A percentile compares a stretch with the other conserved stretches of the same genome.
phyloP scores from a whole-genome alignment of 1,284 basidiomycete genomes.

The Vanrija sp. region DNA sequence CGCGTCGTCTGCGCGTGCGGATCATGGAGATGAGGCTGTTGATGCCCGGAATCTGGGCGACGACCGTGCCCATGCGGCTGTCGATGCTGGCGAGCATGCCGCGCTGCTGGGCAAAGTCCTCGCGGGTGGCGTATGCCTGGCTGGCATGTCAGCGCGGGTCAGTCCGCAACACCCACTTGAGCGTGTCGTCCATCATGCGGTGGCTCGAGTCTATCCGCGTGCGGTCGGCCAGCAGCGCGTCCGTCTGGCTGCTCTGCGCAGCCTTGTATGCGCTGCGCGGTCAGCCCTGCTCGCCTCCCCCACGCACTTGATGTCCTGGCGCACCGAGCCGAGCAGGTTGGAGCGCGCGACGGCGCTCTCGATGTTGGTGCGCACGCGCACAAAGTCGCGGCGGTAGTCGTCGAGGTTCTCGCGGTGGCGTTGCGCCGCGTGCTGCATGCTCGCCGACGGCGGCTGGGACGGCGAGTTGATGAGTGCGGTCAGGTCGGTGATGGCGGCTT shows the following conservation, averaged over 20 bases:
- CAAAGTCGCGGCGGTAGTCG: slow-evolving; percentile 79
- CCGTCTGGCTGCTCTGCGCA: slow-evolving; percentile 67
- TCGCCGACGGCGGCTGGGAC: slow-evolving; percentile 69
- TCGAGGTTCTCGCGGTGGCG: slow-evolving; percentile 84
- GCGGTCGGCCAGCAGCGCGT: slow-evolving; percentile 82
- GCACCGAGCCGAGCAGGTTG: slow-evolving; percentile 82
- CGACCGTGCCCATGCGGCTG: slow-evolving; percentile 72
- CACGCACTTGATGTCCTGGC: slow-evolving; percentile 88
- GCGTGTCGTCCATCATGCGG: slow-evolving; percentile 86
- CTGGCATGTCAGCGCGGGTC: slow-evolving; percentile 50
- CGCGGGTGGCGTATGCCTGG: slow-evolving; percentile 96
- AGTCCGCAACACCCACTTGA: slow-evolving; percentile 60
- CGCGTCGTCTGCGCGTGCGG: slow-evolving; percentile 78
- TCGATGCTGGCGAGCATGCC: slow-evolving; percentile 71
- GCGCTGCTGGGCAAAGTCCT: slow-evolving; percentile 85
- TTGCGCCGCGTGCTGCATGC: slow-evolving; percentile 83
- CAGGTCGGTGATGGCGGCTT: slow-evolving; percentile 75
- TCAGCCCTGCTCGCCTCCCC: background rate
- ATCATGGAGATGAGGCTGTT: slow-evolving; percentile 91
- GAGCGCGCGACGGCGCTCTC: slow-evolving; percentile 77
- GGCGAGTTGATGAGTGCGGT: slow-evolving; percentile 65
- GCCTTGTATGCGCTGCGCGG: slow-evolving; percentile 63
- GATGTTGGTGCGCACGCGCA: slow-evolving; percentile 77
- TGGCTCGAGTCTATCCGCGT: slow-evolving; percentile 87
- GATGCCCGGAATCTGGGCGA: slow-evolving; percentile 86